Evolutionary conservation across 2,329 filamentous ascomycete species (phyloP), one percentile per base, ranked within the genome.

Genomic region (Fusarium nodosum): DNA sequence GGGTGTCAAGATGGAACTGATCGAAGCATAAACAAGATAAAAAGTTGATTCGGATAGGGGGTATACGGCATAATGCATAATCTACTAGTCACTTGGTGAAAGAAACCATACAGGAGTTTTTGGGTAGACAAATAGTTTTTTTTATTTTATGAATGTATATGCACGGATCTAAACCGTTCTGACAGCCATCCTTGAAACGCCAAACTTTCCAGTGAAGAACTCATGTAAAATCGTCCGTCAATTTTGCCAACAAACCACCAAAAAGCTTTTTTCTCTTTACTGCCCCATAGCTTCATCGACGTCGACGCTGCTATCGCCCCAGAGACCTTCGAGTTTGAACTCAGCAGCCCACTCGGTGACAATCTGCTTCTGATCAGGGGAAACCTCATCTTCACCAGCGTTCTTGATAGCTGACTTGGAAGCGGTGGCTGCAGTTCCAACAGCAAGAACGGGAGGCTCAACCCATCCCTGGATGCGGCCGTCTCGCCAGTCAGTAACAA

Each of bases 401-500:
- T 79, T 78, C 75, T 77, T 79, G 68, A 82, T 73, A 13, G 72
- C 75, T n/a, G 77, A 71, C 41, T 76, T 80, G 7, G 73, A 72
- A 4, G 77, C 69, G 9, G 74, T 74, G 4, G 74, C 71, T 54
- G 60, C 52, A 13, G 75, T 74, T 58, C 84, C 84, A 46, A 91
- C 86, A 20, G 87, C 82, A 63, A 93, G 80, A 36, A 86, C 85
- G 10, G 94, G 94, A 4, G 93, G 87, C 73, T 94, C 91, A 48
- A 90, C 88, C 94, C 94, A 97, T 60, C 94, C 94, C 81, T 97
- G 93, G 74, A 99, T 97, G 54, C 96, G 89, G 28, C 94, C 95
- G 78, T 98, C 95, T 72, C 96, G 88, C 93, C 96, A 97, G 83
- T 99, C 96, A n/a, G 90, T 96, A 60, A 99, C 89, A 58, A 99